A percentile compares a stretch with the other conserved stretches of the same genome.
phyloP scores from a whole-genome alignment of 164 flowering plant species.

The Litsea cubeba region DNA sequence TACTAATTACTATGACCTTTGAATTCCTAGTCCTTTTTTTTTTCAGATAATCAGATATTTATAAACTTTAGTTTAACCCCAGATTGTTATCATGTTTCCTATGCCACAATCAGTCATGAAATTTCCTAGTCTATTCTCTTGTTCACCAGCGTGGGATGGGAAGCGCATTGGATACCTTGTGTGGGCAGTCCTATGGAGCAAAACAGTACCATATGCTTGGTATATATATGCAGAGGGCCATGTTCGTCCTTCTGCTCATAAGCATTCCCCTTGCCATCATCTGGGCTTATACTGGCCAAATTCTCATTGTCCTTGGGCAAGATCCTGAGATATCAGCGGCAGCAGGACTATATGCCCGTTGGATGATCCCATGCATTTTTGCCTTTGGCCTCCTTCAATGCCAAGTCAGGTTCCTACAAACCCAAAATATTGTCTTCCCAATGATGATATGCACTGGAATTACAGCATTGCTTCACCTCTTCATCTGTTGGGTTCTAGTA shows the following conservation, averaged over 20 bases:
- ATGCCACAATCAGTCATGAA: not conserved
- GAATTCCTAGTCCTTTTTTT: not conserved
- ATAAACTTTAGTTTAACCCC: not conserved
- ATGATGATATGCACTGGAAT: slow-evolving; percentile 33
- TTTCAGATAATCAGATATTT: not conserved
- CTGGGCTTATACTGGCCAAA: slow-evolving; percentile 24
- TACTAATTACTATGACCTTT: too few species aligned
- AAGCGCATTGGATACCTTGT: slow-evolving; percentile 35
- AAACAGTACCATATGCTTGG: slow-evolving; percentile 33
- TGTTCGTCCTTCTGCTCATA: slow-evolving; percentile 20
- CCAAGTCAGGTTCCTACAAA: slow-evolving; percentile 26
- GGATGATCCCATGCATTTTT: slow-evolving; percentile 34
- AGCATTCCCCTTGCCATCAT: slow-evolving; percentile 32
- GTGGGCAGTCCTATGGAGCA: slow-evolving; percentile 41
- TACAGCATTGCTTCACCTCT: slow-evolving; percentile 23
- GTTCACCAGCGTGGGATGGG: slow-evolving; percentile 29
- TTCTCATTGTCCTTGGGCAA: slow-evolving; percentile 27
- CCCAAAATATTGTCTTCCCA: slow-evolving; percentile 36
- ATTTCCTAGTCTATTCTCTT: not conserved
- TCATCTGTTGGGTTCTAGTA: slow-evolving; percentile 32
- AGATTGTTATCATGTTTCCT: not conserved
- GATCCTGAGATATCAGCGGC: slow-evolving; percentile 26
- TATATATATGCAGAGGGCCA: slow-evolving; percentile 30
- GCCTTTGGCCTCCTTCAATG: slow-evolving; percentile 32
- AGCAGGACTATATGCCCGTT: slow-evolving; percentile 29